Evolutionary conservation across 129 eudicot species (phyloP), one percentile per base, ranked within the genome.

Genomic region (Chrysanthemum seticuspe): DNA sequence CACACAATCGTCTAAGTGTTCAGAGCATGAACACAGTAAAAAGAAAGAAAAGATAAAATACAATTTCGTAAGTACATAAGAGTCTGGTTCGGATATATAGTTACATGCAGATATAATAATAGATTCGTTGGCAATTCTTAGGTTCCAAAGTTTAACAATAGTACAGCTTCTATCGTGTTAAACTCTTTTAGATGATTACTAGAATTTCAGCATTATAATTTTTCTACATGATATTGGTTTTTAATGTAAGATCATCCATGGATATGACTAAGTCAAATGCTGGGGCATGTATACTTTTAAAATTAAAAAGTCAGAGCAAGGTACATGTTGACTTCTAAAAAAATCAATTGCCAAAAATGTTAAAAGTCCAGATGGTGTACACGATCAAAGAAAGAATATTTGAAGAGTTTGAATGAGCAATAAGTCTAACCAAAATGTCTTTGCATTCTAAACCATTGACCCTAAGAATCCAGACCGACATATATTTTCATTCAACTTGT

Each of bases 251-350:
- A 34, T 34, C 44, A 34, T 34, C 7, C 7, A 34, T 6, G 47
- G 47, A 40, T 40, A 14, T 50, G 18, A 50, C 31, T 12, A 29
- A 50, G 47, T 40, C 19, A 71, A 19, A 19, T 19, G 21, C 21
- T 19, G 21, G 21, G 21, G 21, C 21, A 19, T 19, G 21, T 36
- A 63, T 64, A 53, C 62, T 62, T 62, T 29, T 40, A 40, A 40
- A 40, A 6, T 40, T 0, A 40, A 5, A 40, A 40, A 50, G 79
- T 66, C 79, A 75, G 9, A 65, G 12, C 72, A 25, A 11, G 25
- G 8, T 54, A 23, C 79, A 75, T 18, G 66, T 54, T 75, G 79
- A 66, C 73, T 75, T 55, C 62, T 73, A 62, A 62, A 48, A 40
- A 40, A n/a, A 29, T 40, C 23, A 40, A 40, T 51, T 4, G 3